phyloP scores from a whole-genome alignment of 148 eudicot species.

The Rhododendron ovatum region DNA sequence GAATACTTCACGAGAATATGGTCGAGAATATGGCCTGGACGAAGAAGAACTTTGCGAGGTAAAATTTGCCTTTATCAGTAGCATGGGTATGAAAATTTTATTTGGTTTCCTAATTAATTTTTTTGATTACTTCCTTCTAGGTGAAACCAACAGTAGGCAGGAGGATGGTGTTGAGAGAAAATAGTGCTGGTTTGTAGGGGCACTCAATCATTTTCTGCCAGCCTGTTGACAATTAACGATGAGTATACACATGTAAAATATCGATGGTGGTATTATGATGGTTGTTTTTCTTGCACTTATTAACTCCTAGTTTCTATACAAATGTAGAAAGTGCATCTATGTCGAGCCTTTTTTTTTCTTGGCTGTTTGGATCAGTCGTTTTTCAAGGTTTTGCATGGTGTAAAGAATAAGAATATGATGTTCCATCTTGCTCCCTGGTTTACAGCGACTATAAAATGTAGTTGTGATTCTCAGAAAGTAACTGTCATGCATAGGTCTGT shows the following conservation, averaged over 20 bases:
- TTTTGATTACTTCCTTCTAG: neutral
- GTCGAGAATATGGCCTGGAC: neutral
- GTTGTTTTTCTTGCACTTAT: neutral
- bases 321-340: neutral
- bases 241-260: neutral
- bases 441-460: neutral
- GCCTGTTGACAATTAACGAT: neutral
- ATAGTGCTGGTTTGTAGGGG: neutral
- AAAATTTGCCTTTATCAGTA: neutral
- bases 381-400: neutral
- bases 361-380: neutral
- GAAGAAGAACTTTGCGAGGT: neutral
- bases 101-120: neutral
- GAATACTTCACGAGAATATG: constrained; percentile 33
- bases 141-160: neutral
- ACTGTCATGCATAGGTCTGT: neutral
- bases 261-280: neutral
- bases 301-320: neutral
- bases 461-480: neutral
- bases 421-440: neutral
- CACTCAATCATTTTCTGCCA: neutral
- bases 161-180: neutral
- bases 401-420: neutral
- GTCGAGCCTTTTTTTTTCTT: neutral
- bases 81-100: neutral